These are phyloP conservation scores for Bipolaris cookei DNA, from an alignment of 2,329 filamentous ascomycete genomes.

Conservation along the genomic window DNA sequence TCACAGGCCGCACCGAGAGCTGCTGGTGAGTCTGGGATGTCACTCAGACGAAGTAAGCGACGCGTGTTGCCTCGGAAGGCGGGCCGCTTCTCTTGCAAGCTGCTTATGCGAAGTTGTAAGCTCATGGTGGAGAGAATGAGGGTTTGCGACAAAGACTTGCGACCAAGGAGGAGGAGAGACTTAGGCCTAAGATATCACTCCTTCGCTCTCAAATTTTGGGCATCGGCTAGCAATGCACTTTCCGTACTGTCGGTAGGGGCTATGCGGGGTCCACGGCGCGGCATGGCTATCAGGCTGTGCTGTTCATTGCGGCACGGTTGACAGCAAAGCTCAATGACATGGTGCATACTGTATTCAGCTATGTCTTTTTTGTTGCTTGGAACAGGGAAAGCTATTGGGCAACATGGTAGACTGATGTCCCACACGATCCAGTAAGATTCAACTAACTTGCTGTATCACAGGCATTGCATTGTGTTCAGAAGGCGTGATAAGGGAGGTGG, in stretches of 20 bases:
- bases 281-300: not conserved
- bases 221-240: constrained; percentile 19
- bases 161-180: constrained; percentile 5
- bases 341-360: not conserved
- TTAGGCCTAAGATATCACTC: constrained; percentile 11
- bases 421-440: not conserved
- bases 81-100: constrained; percentile 8
- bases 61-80: constrained; percentile 16
- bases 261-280: not conserved
- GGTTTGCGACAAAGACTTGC: constrained; percentile 13
- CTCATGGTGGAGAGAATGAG: constrained; percentile 8
- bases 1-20: constrained; percentile 21
- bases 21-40: constrained; percentile 28
- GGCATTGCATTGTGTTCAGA: not conserved
- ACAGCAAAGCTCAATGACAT: not conserved
- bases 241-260: constrained; percentile 18
- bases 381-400: not conserved
- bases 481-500: not conserved
- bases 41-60: constrained; percentile 12
- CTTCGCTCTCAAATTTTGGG: constrained; percentile 13
- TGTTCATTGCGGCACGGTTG: constrained; percentile 17
- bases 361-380: not conserved
- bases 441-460: not conserved
- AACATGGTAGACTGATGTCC: too few relatives aligned
- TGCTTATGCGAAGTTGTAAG: constrained; percentile 17